These are phyloP conservation scores for Amylocarpus encephaloides DNA, from an alignment of 2,329 filamentous ascomycete genomes.

Conservation along the genomic window DNA sequence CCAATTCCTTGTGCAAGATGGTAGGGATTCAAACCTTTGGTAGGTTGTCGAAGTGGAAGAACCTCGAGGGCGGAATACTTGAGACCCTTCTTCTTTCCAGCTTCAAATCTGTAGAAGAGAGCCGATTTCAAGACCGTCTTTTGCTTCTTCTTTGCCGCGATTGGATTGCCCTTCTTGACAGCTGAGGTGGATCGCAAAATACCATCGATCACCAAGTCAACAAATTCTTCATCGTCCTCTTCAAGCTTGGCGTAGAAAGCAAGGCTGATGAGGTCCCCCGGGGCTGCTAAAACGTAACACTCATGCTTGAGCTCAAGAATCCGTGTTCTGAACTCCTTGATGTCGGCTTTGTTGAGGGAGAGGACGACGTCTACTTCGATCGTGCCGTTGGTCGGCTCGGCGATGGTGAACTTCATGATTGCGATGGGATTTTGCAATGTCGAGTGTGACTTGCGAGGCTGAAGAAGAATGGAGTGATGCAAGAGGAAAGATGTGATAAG, in stretches of 20 bases:
- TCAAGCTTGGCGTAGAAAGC: conserved; percentile 1
- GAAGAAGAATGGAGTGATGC: background rate
- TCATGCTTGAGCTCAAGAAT: conserved; percentile 6
- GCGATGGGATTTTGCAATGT: background rate
- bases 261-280: conserved; percentile 14
- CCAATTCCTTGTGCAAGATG: too few relatives aligned
- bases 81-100: conserved; percentile 1
- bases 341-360: background rate
- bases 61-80: conserved; percentile 11
- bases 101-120: conserved; percentile 3
- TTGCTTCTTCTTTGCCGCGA: background rate
- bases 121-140: conserved; percentile 2
- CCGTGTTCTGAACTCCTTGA: conserved; percentile 6
- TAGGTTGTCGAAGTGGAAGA: conserved; percentile 4
- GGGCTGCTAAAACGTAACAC: conserved; percentile 16
- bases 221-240: conserved; percentile 12
- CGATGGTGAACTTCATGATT: background rate
- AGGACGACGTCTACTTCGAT: background rate
- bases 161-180: conserved; percentile 2
- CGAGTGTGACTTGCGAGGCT: background rate
- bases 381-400: background rate
- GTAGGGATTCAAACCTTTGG: conserved; percentile 6
- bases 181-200: conserved; percentile 19
- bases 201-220: conserved; percentile 26
- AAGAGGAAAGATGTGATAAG: background rate